Conservation (phyloP, 495 filamentous ascomycete genomes). For the Penicillium daleae region DNA sequence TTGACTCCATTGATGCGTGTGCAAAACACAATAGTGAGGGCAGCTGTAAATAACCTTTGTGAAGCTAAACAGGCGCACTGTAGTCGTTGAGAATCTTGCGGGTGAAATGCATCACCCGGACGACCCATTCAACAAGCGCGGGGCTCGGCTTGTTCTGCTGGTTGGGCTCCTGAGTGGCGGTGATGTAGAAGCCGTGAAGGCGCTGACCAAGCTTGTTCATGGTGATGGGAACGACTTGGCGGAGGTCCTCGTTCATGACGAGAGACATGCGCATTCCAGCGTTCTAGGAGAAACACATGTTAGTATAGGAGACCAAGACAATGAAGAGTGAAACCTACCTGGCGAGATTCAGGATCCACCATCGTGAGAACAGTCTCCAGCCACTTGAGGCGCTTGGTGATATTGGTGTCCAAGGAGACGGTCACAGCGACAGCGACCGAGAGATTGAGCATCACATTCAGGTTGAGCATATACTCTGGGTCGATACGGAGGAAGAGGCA, state of each 20-base stretch:
- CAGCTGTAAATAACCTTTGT: not conserved
- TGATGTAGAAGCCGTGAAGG: constrained; percentile 71
- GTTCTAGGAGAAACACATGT: constrained; percentile 53
- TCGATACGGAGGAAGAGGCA: constrained; percentile 74
- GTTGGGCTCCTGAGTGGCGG: constrained; percentile 57
- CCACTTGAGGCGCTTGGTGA: constrained; percentile 74
- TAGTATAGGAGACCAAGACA: not conserved
- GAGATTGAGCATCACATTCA: constrained; percentile 77
- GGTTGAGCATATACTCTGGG: constrained; percentile 65
- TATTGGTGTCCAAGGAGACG: constrained; percentile 64
- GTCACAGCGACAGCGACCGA: constrained; percentile 85
- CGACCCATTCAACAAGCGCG: constrained; percentile 42
- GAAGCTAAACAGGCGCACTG: not conserved
- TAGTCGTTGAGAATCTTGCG: constrained; percentile 49
- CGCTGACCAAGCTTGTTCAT: constrained; percentile 74
- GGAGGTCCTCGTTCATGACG: constrained; percentile 54
- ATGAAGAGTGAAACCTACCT: constrained; percentile 37
- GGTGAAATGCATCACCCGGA: constrained; percentile 56
- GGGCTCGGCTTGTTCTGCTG: constrained; percentile 65
- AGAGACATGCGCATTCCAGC: constrained; percentile 58
- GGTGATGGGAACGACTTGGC: constrained; percentile 63
- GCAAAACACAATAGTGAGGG: constrained; percentile 1
- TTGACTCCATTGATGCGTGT: constrained; percentile 10
- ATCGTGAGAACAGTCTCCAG: constrained; percentile 69
- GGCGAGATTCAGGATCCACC: constrained; percentile 52